These are phyloP conservation scores for Entomortierella parvispora DNA, from an alignment of 192 early-diverging fungal species.

Conservation along the genomic window DNA sequence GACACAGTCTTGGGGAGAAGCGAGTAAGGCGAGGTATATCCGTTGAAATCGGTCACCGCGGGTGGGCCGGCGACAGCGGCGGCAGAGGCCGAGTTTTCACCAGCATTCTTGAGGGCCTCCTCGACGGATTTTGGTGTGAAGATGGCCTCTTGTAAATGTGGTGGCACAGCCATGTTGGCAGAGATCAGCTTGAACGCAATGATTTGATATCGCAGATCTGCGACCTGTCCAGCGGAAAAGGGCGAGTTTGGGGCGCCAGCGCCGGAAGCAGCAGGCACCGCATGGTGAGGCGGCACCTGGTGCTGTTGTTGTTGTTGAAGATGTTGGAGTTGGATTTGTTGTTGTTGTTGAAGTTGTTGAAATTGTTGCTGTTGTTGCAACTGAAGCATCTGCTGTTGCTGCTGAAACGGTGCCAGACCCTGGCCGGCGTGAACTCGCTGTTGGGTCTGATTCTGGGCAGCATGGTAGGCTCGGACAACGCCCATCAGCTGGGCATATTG, in stretches of 20 bases:
- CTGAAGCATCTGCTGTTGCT: slow-evolving; percentile 54
- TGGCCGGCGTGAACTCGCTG: slow-evolving; percentile 29
- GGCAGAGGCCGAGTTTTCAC: slow-evolving; percentile 59
- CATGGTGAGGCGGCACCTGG: too few species aligned
- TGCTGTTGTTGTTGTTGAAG: slow-evolving; percentile 48
- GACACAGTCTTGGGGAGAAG: slow-evolving; percentile 68
- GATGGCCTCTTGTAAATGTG: slow-evolving; percentile 74
- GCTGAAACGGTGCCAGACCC: slow-evolving; percentile 41
- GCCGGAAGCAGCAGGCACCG: slow-evolving; percentile 13
- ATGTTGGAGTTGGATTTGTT: slow-evolving; percentile 53
- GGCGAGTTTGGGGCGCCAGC: slow-evolving; percentile 32
- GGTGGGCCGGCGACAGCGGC: slow-evolving; percentile 63
- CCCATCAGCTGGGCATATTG: slow-evolving; percentile 78
- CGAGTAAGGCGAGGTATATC: slow-evolving; percentile 66
- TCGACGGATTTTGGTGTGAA: slow-evolving; percentile 60
- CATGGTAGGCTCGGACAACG: slow-evolving; percentile 61
- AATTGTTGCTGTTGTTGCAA: slow-evolving; percentile 60
- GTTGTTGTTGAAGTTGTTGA: slow-evolving; percentile 49
- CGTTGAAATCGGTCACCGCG: slow-evolving; percentile 56
- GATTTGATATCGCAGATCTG: slow-evolving; percentile 82
- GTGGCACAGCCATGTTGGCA: slow-evolving; percentile 81
- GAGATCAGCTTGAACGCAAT: slow-evolving; percentile 86
- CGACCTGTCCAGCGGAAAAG: slow-evolving; percentile 71
- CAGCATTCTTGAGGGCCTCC: slow-evolving; percentile 55
- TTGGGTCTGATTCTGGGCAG: slow-evolving; percentile 33